A percentile compares a stretch with the other conserved stretches of the same genome.
phyloP scores from a whole-genome alignment of 768 basidiomycete genomes.

The Lactarius quietus region DNA sequence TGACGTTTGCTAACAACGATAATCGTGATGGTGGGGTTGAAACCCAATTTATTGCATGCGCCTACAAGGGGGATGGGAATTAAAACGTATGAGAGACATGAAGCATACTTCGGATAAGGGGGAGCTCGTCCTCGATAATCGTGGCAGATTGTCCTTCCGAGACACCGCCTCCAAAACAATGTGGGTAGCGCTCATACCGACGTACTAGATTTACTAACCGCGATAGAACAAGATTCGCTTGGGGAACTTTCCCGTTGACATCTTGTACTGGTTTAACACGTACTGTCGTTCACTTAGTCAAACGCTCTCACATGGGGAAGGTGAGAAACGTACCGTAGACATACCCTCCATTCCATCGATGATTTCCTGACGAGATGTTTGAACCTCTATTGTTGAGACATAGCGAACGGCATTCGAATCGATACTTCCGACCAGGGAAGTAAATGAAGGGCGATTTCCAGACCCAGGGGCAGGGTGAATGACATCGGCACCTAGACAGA shows the following conservation, averaged over 20 bases:
- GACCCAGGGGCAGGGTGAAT: slow-evolving; percentile 82
- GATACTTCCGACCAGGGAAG: slow-evolving; percentile 75
- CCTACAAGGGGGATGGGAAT: slow-evolving; percentile 36
- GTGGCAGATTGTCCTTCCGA: slow-evolving; percentile 53
- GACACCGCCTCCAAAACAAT: slow-evolving; percentile 41
- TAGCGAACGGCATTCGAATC: slow-evolving; percentile 77
- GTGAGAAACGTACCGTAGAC: slow-evolving; percentile 44
- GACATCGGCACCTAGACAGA: slow-evolving; percentile 64
- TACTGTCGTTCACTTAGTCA: slow-evolving; percentile 36
- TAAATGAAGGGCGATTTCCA: slow-evolving; percentile 76
- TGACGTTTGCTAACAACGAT: slow-evolving; percentile 80
- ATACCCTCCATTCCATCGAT: slow-evolving; percentile 68
- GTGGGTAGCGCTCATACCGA: not conserved
- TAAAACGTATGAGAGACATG: not conserved
- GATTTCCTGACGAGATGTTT: slow-evolving; percentile 68
- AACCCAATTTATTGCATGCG: slow-evolving; percentile 57
- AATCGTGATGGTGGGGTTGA: slow-evolving; percentile 66
- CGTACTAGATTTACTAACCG: slow-evolving; percentile 39
- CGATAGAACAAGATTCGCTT: slow-evolving; percentile 75
- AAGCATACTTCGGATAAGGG: slow-evolving; percentile 50
- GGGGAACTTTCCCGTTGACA: slow-evolving; percentile 54
- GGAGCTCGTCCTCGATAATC: slow-evolving; percentile 55
- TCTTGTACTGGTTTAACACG: slow-evolving; percentile 56
- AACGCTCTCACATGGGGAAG: not conserved
- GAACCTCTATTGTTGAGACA: slow-evolving; percentile 55